Base-by-base conservation (phyloP, 352 stramenopile species). In the Phytophthora hibernalis region DNA sequence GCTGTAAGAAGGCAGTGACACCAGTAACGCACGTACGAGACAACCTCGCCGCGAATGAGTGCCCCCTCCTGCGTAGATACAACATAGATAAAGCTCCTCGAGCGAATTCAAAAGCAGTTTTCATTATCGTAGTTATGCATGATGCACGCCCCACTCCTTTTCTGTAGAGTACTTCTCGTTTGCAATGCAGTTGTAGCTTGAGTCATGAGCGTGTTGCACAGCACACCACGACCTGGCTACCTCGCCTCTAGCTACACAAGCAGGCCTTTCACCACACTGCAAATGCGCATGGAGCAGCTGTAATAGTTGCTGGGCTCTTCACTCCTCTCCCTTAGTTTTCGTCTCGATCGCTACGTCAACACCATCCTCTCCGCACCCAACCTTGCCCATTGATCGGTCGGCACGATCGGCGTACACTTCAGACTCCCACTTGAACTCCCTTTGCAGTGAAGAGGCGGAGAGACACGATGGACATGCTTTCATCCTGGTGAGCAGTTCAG, bases 101-200 rank as follows among this genome's bases (percentile, higher is more conserved):
- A 61, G 40, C 64, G 48, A 71, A 60, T 30, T 64, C 40, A 60
- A 64, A 62, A 70, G 40, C 45, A 65, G 35, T 69, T 61, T 70
- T 70, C 57, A 70, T 70, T 65, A 70, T 74, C 47, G 50, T 61
- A 61, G 31, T 37, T 57, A 65, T 63, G 54, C 54, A 62, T 49
- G 22, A 56, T 61, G 48, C 15, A 52, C 45, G n/a, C 18, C 8
- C n/a, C 53, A 49, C 15, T 56, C 47, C 24, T 15, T 20, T 47
- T 50, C 33, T 57, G 33, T 18, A 11, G 12, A 24, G 43, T 26
- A 22, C 33, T 47, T 31, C 26, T 9, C 9, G 12, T 12, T 35
- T 20, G 54, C 10, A 48, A 21, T 33, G 24, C 38, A 18, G 33
- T 40, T 26, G 20, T 22, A 49, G 56, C 33, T 38, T 26, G 16